These are phyloP conservation scores for Mollisiaceae sp. DNA, from an alignment of 2,329 filamentous ascomycete genomes.

Conservation along the genomic window DNA sequence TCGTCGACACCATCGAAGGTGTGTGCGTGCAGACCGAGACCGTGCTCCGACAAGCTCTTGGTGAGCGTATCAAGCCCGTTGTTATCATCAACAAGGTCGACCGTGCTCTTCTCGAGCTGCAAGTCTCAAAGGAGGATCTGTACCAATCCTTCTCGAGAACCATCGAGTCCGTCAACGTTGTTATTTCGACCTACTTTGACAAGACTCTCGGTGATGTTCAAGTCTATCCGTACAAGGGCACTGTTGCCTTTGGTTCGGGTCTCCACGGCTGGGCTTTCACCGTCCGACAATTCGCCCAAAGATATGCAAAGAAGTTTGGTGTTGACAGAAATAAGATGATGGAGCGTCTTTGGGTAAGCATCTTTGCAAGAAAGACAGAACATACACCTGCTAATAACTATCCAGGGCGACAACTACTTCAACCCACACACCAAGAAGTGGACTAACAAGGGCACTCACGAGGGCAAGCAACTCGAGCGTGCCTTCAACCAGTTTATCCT, in stretches of 20 bases:
- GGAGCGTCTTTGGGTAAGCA: constrained; percentile 94
- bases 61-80: constrained; percentile 99
- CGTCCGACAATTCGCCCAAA: constrained; percentile 92
- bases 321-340: constrained; percentile 99
- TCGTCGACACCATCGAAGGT: constrained; percentile 99
- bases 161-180: constrained; percentile 99
- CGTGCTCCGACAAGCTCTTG: constrained; percentile 96
- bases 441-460: constrained; percentile 83
- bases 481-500: constrained; percentile 99
- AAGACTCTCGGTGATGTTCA: constrained; percentile 96
- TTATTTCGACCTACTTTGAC: constrained; percentile 99
- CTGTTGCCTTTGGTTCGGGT: constrained; percentile 98
- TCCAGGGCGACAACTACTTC: constrained; percentile 95
- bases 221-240: constrained; percentile 97
- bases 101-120: constrained; percentile 97
- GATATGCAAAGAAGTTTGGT: constrained; percentile 99
- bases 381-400: constrained; percentile 33
- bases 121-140: constrained; percentile 97
- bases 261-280: constrained; percentile 99
- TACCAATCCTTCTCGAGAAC: constrained; percentile 99
- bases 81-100: constrained; percentile 99
- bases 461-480: constrained; percentile 92
- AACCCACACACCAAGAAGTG: constrained; percentile 99
- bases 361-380: constrained; percentile 21
- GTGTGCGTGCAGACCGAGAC: constrained; percentile 99